Base-by-base conservation (phyloP, 805 yeast species). In the Candida gorgasii region DNA sequence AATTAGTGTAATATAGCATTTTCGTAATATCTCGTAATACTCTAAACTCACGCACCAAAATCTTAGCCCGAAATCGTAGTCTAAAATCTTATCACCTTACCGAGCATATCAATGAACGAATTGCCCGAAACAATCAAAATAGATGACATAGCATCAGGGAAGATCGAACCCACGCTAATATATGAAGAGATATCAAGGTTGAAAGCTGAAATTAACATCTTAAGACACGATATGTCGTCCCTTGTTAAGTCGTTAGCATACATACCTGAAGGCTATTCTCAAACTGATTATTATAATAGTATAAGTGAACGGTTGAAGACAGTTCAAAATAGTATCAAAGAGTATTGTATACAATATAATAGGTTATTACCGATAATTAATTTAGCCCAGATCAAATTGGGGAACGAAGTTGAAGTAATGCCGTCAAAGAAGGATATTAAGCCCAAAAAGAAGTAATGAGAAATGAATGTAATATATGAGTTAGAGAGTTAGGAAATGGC, bases 301-400 rank as follows among this genome's bases (percentile, higher is more conserved):
- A 69, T 75, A 8, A 55, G 63, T 3, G 62, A 61, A 37, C 52
- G 59, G 23, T 65, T 74, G 34, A 61, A 66, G 26, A 52, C 60
- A 6, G 62, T 77, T 4, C 71, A 68, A 46, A 50, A 43, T 11
- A 61, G 65, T 40, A 72, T 77, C 33, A 65, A 65, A 22, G 67
- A 64, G 3, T 77, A 76, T 45, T 66, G 72, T 46, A 58, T 51
- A 5, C 63, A 72, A 39, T 78, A 75, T 53, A 72, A 67, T 39
- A 60, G 70, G 43, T 57, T 78, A 13, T 56, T 75, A 2, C 82
- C 83, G 3, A 65, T 78, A 31, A 72, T 78, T 32, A 65, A 76
- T 47, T 65, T 74, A 46, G 66, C 80, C 1, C 80, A 76, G 52
- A 66, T 73, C 23, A 74, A 72, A 45, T 58, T 71, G 37, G 81